Percentiles rank a stretch among this genome's conserved stretches.
Conservation (phyloP, 2,329 filamentous ascomycete species). For the Sclerotinia trifoliorum region DNA sequence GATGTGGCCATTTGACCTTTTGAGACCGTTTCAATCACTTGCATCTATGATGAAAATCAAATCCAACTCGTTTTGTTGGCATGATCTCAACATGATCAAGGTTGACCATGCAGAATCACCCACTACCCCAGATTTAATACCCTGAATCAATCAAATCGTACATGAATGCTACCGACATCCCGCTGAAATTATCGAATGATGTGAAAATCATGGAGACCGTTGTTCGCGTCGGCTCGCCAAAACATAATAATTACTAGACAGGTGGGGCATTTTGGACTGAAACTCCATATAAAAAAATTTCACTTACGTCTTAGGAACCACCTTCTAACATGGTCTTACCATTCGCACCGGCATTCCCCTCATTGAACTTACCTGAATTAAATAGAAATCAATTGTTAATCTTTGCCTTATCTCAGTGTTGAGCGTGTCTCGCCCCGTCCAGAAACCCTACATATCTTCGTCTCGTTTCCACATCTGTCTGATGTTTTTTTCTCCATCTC, state of each 20-base stretch:
- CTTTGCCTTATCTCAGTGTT: conserved; percentile 18
- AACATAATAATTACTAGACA: conserved; percentile 18
- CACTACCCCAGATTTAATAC: conserved; percentile 18
- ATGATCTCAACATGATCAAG: background rate
- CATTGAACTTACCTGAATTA: conserved; percentile 15
- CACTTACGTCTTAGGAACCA: conserved; percentile 19
- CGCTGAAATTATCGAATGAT: background rate
- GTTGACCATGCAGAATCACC: conserved; percentile 1
- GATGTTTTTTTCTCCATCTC: background rate
- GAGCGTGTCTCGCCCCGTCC: conserved; percentile 7
- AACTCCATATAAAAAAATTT: conserved; percentile 13
- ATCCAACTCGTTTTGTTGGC: background rate
- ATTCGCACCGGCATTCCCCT: conserved; percentile 6
- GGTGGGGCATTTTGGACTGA: background rate
- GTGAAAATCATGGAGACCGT: conserved; percentile 2
- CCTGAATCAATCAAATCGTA: conserved; percentile 9
- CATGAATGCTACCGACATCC: background rate
- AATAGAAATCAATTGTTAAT: conserved; percentile 21
- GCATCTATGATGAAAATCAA: background rate
- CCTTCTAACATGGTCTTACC: conserved; percentile 10
- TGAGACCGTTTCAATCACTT: background rate
- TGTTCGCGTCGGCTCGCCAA: conserved; percentile 12
- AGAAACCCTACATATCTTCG: conserved; percentile 17
- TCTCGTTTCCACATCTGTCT: background rate
- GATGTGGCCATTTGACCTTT: background rate